Evolutionary conservation across 495 filamentous ascomycete genomes (phyloP).

Genomic region (Friedmanniomyces endolithicus): DNA sequence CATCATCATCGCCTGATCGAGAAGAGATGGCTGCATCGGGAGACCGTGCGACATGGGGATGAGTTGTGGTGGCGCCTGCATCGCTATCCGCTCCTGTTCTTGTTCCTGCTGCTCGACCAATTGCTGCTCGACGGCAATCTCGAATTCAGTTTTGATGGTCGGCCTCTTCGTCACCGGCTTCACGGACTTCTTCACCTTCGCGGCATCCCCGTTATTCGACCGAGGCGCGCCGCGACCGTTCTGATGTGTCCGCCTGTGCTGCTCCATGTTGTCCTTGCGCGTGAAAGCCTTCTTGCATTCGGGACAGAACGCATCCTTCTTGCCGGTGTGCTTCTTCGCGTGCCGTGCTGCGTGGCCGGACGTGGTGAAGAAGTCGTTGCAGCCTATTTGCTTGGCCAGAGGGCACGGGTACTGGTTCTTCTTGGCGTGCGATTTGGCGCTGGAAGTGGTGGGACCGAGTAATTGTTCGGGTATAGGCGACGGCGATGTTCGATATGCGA

Average conservation of each 20-base stretch:
- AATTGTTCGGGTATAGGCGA: slow-evolving; percentile 18
- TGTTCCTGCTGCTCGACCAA: slow-evolving; percentile 5
- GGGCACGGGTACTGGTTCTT: slow-evolving; percentile 58
- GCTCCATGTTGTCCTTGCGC: slow-evolving; percentile 96
- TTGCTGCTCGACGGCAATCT: slow-evolving; percentile 18
- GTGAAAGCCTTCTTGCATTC: slow-evolving; percentile 92
- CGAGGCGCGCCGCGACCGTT: slow-evolving; percentile 24
- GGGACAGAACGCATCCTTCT: slow-evolving; percentile 82
- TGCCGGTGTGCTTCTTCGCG: slow-evolving; percentile 90
- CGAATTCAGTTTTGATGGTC: slow-evolving; percentile 5
- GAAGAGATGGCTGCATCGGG: background rate
- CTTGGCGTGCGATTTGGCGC: slow-evolving; percentile 25
- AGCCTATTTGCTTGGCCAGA: slow-evolving; percentile 33
- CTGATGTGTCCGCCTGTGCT: slow-evolving; percentile 78
- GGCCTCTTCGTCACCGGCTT: slow-evolving; percentile 13
- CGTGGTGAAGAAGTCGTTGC: slow-evolving; percentile 60
- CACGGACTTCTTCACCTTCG: slow-evolving; percentile 21
- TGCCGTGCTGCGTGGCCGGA: slow-evolving; percentile 94
- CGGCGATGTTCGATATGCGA: slow-evolving; percentile 15
- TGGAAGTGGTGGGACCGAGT: slow-evolving; percentile 11
- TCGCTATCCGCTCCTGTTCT: background rate
- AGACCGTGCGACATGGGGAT: slow-evolving; percentile 1
- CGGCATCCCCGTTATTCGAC: slow-evolving; percentile 15
- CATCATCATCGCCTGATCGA: slow-evolving; percentile 18
- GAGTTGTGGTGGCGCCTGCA: background rate